A percentile compares a stretch with the other conserved stretches of the same genome.
Evolutionary conservation across 805 yeast genomes (phyloP).

Genomic region (Schwanniomyces sp.): DNA sequence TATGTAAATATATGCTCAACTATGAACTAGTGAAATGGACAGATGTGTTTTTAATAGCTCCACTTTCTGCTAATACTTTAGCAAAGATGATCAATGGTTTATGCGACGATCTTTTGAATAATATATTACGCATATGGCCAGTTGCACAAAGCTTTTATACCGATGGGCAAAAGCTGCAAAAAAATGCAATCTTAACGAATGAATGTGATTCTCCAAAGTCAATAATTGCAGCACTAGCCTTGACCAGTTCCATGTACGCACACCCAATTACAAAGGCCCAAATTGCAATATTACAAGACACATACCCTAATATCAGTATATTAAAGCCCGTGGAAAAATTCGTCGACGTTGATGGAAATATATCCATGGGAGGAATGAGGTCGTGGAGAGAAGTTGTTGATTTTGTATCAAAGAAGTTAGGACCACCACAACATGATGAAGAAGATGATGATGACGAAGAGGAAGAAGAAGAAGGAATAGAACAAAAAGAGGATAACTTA

Average conservation of each 20-base stretch:
- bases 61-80: constrained; percentile 24
- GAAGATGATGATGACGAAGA: constrained; percentile 17
- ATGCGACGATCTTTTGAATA: constrained; percentile 22
- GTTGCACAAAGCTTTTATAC: constrained; percentile 8
- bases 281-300: constrained; percentile 18
- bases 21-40: constrained; percentile 25
- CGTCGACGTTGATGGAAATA: constrained; percentile 24
- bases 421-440: constrained; percentile 16
- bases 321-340: constrained; percentile 27
- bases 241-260: constrained; percentile 24
- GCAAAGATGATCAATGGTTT: constrained; percentile 24
- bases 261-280: constrained; percentile 26
- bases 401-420: constrained; percentile 20
- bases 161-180: constrained; percentile 4
- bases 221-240: constrained; percentile 22
- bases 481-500: constrained; percentile 8
- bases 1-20: constrained; percentile 14
- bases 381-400: constrained; percentile 27
- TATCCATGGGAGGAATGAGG: constrained; percentile 31
- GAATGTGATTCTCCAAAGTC: constrained; percentile 18
- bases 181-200: constrained; percentile 16
- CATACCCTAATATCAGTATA: constrained; percentile 21
- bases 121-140: constrained; percentile 24
- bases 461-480: constrained; percentile 8
- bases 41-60: constrained; percentile 24